Base-by-base conservation (phyloP, 2,329 filamentous ascomycete species). In the Sporothrix variecibatus region DNA sequence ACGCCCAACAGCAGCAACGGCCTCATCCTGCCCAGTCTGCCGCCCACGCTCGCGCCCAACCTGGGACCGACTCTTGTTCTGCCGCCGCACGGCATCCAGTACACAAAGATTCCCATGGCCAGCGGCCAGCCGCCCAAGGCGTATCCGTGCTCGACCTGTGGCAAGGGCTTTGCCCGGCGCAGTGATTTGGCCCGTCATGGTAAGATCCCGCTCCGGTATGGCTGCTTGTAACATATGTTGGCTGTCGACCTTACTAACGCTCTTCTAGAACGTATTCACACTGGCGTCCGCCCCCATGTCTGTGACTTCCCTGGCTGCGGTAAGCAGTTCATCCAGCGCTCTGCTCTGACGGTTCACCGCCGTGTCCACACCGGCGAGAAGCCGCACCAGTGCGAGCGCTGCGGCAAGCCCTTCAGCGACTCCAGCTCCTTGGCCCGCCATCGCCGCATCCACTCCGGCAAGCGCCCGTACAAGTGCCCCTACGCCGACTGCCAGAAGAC, bases 401-500 rank as follows among this genome's bases (percentile, higher is more conserved):
- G 96, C 82, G 94, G 94, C 82, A 98, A 98, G 95, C 94, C 94
- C 12, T 99, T 99, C 80, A 97, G 95, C 80, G 96, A 99, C 82
- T 97, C 94, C 65, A 97, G 94, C 80, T 98, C 95, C 23, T 86
- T 99, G 28, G 96, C 96, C 17, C 90, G 96, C 73, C 96, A 99
- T 84, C 91, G 96, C 75, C 91, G 96, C 77, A 98, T 98, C 75
- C 96, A 99, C 81, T 97, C 94, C 3, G 96, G 96, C 75, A 97
- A 96, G 84, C 89, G 96, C 69, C 96, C 96, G 1, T 99, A 98
- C 86, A 97, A 97, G 83, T 99, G 96, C 84, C 95, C 95, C 0
- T 98, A 96, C 79, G 95, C 94, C 75, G 95, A 98, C 82, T 99
- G 96, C 83, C 95, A 98, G 81, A 98, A 98, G 88, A 98, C 95